Conservation (phyloP, 768 basidiomycete genomes). For the Termitomyces sp. region DNA sequence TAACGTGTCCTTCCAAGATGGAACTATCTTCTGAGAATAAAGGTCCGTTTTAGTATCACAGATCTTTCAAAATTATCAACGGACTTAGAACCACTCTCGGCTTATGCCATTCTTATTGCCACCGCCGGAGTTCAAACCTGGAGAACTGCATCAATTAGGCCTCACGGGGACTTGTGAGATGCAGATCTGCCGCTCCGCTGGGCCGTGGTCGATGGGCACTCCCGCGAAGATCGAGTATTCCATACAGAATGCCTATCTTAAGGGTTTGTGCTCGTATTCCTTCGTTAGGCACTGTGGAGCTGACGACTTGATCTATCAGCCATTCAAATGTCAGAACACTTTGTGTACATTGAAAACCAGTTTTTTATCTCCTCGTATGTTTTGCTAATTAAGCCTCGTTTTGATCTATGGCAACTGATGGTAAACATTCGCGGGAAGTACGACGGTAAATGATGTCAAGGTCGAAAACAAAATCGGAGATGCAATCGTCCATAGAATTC, state of each 20-base stretch:
- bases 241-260: constrained; percentile 90
- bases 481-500: constrained; percentile 86
- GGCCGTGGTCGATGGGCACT: constrained; percentile 96
- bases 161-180: constrained; percentile 95
- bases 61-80: constrained; percentile 10
- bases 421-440: constrained; percentile 37
- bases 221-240: constrained; percentile 80
- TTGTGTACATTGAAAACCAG: constrained; percentile 97
- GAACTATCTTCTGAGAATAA: constrained; percentile 91
- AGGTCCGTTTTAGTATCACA: constrained; percentile 46
- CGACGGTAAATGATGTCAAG: constrained; percentile 75
- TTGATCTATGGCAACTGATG: not conserved
- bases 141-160: constrained; percentile 71
- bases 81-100: constrained; percentile 77
- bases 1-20: constrained; percentile 46
- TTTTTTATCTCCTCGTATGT: constrained; percentile 86
- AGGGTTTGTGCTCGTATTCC: constrained; percentile 44
- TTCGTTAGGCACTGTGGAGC: not conserved
- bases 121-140: constrained; percentile 83
- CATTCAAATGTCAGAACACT: constrained; percentile 91
- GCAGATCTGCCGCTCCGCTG: constrained; percentile 93
- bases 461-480: constrained; percentile 95
- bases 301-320: constrained; percentile 37
- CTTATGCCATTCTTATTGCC: constrained; percentile 92
- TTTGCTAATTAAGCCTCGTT: not conserved